Evolutionary conservation across 108 stramenopile genomes (phyloP).

Genomic region (Cyclotella sp.): DNA sequence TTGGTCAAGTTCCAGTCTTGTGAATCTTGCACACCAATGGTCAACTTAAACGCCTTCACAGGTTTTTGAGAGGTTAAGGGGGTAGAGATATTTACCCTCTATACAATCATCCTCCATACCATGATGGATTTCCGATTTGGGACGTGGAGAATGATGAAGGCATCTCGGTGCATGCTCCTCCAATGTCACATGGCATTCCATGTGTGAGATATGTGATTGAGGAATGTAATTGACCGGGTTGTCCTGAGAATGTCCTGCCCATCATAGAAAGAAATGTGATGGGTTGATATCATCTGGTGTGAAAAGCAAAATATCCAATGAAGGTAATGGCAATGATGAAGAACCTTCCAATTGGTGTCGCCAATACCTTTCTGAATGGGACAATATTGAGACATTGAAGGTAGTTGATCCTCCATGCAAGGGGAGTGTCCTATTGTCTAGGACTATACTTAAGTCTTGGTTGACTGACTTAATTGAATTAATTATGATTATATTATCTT

Average conservation of each 20-base stretch:
- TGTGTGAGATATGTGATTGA: slow-evolving; percentile 93
- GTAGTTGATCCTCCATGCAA: slow-evolving; percentile 77
- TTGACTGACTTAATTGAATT: no score
- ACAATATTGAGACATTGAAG: slow-evolving; percentile 80
- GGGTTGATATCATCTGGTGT: slow-evolving; percentile 75
- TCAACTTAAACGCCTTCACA: slow-evolving; percentile 54
- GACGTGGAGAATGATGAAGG: slow-evolving; percentile 84
- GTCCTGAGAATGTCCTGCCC: slow-evolving; percentile 76
- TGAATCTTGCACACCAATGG: slow-evolving; percentile 76
- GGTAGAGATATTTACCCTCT: slow-evolving; percentile 76
- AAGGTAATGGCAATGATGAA: slow-evolving; percentile 88
- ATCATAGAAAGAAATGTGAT: slow-evolving; percentile 76
- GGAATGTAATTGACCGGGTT: slow-evolving; percentile 81
- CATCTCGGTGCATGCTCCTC: slow-evolving; percentile 86
- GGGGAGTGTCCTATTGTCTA: no score
- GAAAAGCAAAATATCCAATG: slow-evolving; percentile 82
- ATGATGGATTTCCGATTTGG: slow-evolving; percentile 84
- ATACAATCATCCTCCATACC: slow-evolving; percentile 71
- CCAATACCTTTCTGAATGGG: slow-evolving; percentile 92
- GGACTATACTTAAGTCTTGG: no score
- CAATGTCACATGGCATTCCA: slow-evolving; percentile 94
- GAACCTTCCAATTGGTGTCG: slow-evolving; percentile 70
- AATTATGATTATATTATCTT: no score
- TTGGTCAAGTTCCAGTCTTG: slow-evolving; percentile 65
- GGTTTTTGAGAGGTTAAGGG: slow-evolving; percentile 50